Conservation (phyloP, 805 yeast genomes). For the Saccharomycopsis amapae region DNA sequence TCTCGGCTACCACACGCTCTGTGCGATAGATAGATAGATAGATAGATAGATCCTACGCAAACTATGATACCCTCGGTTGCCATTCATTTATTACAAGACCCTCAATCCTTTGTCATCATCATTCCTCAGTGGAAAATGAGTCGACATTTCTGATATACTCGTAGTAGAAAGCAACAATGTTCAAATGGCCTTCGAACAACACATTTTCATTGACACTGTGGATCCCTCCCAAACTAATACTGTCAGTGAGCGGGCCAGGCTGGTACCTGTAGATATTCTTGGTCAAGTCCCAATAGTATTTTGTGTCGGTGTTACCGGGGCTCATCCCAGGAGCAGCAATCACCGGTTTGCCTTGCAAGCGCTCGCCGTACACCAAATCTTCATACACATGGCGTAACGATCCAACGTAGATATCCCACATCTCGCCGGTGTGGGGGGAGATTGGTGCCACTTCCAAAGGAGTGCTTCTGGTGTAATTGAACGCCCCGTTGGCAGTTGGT, state of each 20-base stretch:
- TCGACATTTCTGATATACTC: conserved; percentile 35
- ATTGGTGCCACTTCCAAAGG: conserved; percentile 46
- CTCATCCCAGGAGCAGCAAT: conserved; percentile 51
- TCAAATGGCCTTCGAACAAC: conserved; percentile 48
- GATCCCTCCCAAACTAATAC: conserved; percentile 27
- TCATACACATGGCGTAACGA: conserved; percentile 56
- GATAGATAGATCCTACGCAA: too few species aligned
- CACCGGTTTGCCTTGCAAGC: conserved; percentile 30
- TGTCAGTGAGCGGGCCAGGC: conserved; percentile 28
- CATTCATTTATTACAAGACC: too few species aligned
- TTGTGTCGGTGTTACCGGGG: conserved; percentile 69
- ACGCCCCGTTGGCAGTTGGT: conserved; percentile 35
- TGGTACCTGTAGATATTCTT: conserved; percentile 54
- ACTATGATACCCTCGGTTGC: too few species aligned
- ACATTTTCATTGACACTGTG: conserved; percentile 65
- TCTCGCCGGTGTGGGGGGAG: conserved; percentile 39
- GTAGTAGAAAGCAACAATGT: conserved; percentile 48
- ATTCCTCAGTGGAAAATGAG: neutral
- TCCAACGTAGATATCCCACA: conserved; percentile 57
- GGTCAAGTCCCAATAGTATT: conserved; percentile 56
- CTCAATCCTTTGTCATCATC: too few species aligned
- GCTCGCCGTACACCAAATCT: conserved; percentile 38
- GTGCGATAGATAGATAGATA: too few species aligned
- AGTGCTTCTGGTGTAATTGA: conserved; percentile 30
- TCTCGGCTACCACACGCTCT: too few species aligned